A percentile compares a stretch with the other conserved stretches of the same genome.
These are phyloP conservation scores for Royoungia palumana DNA, from an alignment of 768 basidiomycete species.

Conservation along the genomic window DNA sequence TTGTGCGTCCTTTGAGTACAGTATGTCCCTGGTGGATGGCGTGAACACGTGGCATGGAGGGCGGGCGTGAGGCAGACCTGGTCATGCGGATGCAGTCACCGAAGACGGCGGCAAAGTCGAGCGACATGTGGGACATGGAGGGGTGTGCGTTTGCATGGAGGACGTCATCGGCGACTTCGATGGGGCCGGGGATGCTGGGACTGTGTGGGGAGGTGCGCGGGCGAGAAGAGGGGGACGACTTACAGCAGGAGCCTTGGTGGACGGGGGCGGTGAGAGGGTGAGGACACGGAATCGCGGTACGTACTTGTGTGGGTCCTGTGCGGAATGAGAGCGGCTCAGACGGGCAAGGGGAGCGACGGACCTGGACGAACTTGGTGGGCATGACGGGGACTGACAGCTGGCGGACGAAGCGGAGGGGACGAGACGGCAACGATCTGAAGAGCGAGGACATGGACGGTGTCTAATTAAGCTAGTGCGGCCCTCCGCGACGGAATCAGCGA, in stretches of 20 bases:
- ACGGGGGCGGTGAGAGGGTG: conserved; percentile 23
- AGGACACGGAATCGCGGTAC: conserved; percentile 24
- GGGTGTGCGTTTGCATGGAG: conserved; percentile 93
- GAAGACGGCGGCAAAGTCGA: conserved; percentile 84
- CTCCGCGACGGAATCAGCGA: conserved; percentile 28
- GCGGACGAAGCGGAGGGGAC: not conserved
- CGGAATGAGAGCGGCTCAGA: too few species aligned
- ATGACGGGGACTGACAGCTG: conserved; percentile 14
- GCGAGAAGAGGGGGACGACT: not conserved
- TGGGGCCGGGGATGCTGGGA: conserved; percentile 58
- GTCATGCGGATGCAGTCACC: conserved; percentile 88
- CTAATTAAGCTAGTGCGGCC: not conserved
- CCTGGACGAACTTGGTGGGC: conserved; percentile 21
- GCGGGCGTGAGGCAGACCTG: conserved; percentile 37
- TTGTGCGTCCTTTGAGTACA: conserved; percentile 76
- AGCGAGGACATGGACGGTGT: too few species aligned
- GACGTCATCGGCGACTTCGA: conserved; percentile 66
- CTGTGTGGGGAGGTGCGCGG: not conserved
- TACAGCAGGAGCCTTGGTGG: conserved; percentile 50
- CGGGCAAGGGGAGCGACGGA: too few species aligned
- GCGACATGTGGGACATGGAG: conserved; percentile 82
- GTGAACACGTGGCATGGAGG: not conserved
- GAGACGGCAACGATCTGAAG: conserved; percentile 1
- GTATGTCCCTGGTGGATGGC: conserved; percentile 50
- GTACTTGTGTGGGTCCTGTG: conserved; percentile 46